Evolutionary conservation across 2,329 filamentous ascomycete species (phyloP).

Genomic region (Botrytis deweyae): DNA sequence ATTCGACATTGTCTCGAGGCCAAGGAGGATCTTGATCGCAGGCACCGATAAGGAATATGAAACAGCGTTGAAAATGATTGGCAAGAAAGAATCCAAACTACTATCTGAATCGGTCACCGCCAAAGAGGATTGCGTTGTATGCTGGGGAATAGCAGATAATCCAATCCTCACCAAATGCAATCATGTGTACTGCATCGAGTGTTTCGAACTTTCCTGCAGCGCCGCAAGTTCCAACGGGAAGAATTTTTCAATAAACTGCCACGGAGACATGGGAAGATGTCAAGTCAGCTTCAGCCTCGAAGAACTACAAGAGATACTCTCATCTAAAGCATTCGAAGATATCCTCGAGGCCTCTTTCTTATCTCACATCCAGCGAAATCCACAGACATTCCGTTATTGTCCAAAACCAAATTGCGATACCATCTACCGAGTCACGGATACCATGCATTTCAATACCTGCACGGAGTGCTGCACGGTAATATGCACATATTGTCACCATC

Average conservation of each 20-base stretch:
- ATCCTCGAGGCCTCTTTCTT: slow-evolving; percentile 24
- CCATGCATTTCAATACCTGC: slow-evolving; percentile 6
- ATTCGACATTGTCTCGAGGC: slow-evolving; percentile 6
- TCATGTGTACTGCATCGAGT: slow-evolving; percentile 43
- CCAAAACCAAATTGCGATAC: slow-evolving; percentile 16
- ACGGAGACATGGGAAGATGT: slow-evolving; percentile 18
- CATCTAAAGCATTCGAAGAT: slow-evolving; percentile 20
- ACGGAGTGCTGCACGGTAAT: slow-evolving; percentile 13
- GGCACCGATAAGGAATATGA: neutral
- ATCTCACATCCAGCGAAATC: slow-evolving; percentile 22
- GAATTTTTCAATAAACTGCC: slow-evolving; percentile 20
- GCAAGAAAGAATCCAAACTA: neutral
- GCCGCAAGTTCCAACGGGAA: slow-evolving; percentile 31
- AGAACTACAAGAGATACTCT: slow-evolving; percentile 24
- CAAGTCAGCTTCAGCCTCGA: slow-evolving; percentile 17
- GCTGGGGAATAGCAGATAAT: slow-evolving; percentile 1
- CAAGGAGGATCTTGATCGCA: neutral
- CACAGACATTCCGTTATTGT: slow-evolving; percentile 19
- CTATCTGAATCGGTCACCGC: neutral
- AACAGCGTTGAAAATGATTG: neutral
- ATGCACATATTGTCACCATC: slow-evolving; percentile 27
- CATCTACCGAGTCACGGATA: slow-evolving; percentile 1
- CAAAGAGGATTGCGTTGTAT: neutral
- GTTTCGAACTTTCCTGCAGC: slow-evolving; percentile 42
- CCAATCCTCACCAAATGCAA: slow-evolving; percentile 7